These are phyloP conservation scores for Chlorella sp. DNA, from an alignment of 139 green algal species.

Conservation along the genomic window DNA sequence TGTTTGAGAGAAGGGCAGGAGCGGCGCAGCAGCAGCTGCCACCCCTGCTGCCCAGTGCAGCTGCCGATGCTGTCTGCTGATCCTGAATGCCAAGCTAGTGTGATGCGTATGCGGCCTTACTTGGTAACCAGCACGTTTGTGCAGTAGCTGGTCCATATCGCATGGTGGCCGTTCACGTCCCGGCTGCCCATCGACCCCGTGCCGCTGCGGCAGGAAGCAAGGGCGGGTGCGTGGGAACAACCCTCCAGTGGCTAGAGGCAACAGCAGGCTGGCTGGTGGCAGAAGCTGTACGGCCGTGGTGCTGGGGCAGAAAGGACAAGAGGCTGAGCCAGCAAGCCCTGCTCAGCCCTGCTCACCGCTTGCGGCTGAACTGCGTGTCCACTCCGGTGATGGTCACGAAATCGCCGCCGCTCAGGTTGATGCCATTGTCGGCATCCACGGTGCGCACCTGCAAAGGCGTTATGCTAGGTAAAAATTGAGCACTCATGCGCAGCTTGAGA, in stretches of 20 bases:
- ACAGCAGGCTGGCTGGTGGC: too few species aligned
- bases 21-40: background rate
- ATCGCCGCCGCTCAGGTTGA: background rate
- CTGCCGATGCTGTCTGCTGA: background rate
- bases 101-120: background rate
- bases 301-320: too few species aligned
- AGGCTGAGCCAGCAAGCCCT: background rate
- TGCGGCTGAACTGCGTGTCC: background rate
- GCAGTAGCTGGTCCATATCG: background rate
- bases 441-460: conserved; percentile 1
- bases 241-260: too few species aligned
- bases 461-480: background rate
- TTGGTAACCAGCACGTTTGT: conserved; percentile 2
- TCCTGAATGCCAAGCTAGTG: background rate
- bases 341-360: conserved; percentile 2
- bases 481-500: background rate
- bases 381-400: conserved; percentile 2
- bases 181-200: background rate
- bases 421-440: background rate
- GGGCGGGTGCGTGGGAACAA: too few species aligned
- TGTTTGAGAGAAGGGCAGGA: too few species aligned
- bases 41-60: background rate
- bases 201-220: background rate
- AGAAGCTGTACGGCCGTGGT: too few species aligned
- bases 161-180: conserved; percentile 14